Evolutionary conservation across 306 rosid species (phyloP).

Genomic region (Lathyrus tuberosus): DNA sequence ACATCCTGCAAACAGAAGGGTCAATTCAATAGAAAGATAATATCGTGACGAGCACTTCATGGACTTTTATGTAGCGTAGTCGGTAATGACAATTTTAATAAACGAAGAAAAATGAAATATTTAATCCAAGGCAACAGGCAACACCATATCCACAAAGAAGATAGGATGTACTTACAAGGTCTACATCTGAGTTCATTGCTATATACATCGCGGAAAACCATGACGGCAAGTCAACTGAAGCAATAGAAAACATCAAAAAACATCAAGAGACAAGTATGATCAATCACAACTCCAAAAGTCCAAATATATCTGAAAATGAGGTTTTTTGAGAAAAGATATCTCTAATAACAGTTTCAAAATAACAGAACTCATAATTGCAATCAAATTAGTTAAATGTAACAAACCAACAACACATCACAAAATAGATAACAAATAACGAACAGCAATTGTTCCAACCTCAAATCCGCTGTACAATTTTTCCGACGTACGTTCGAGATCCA

Average conservation of each 20-base stretch:
- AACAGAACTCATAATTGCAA: constrained; percentile 14
- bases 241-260: constrained; percentile 54
- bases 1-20: constrained; percentile 59
- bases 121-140: too few relatives aligned
- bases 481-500: too few relatives aligned
- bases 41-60: background rate
- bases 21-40: constrained; percentile 8
- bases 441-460: background rate
- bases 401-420: constrained; percentile 23
- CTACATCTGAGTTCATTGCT: constrained; percentile 71
- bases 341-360: background rate
- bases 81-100: constrained; percentile 2
- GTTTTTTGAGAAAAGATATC: background rate
- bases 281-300: constrained; percentile 23
- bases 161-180: constrained; percentile 69
- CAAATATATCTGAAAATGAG: constrained; percentile 13
- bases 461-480: too few relatives aligned
- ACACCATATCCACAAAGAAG: background rate
- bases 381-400: constrained; percentile 18
- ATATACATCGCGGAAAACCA: constrained; percentile 86
- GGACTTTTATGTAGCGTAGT: constrained; percentile 6
- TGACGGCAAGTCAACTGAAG: constrained; percentile 87
- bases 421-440: constrained; percentile 21
- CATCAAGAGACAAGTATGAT: constrained; percentile 50
- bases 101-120: background rate